A percentile compares a stretch with the other conserved stretches of the same genome.
These are phyloP conservation scores for Laguncularia racemosa DNA, from an alignment of 345 rosid species.

Conservation along the genomic window DNA sequence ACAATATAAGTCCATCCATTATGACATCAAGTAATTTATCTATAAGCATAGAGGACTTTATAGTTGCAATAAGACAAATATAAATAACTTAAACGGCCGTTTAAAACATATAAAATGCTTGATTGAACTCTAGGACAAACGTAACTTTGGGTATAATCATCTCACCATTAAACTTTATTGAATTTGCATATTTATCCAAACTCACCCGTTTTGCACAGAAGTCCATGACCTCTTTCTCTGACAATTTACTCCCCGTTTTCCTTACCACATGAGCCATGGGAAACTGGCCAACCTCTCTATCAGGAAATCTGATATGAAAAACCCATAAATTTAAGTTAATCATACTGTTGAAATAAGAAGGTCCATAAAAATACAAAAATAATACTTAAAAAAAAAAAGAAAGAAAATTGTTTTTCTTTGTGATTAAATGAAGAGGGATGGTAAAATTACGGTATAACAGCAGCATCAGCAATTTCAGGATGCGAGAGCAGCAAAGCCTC, in stretches of 20 bases:
- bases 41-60: too few species aligned
- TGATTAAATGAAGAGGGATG: neutral
- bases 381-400: too few species aligned
- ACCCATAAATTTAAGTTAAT: neutral
- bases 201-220: conserved; percentile 59
- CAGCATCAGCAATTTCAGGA: conserved; percentile 63
- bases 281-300: conserved; percentile 68
- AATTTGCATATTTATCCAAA: neutral
- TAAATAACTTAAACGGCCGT: too few species aligned
- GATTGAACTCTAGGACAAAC: too few species aligned
- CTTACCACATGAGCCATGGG: conserved; percentile 85
- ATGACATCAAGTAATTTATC: too few species aligned
- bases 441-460: conserved; percentile 72
- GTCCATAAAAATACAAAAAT: neutral
- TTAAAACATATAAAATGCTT: too few species aligned
- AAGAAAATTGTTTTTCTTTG: neutral
- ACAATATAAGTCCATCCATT: too few species aligned
- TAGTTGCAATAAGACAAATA: too few species aligned
- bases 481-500: conserved; percentile 76
- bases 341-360: too few species aligned
- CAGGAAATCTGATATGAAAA: conserved; percentile 53
- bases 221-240: conserved; percentile 47
- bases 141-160: too few species aligned
- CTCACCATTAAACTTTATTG: too few species aligned
- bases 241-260: conserved; percentile 40